A percentile compares a stretch with the other conserved stretches of the same genome.
phyloP scores from a whole-genome alignment of 1,284 basidiomycete genomes.

The Naganishia albida region DNA sequence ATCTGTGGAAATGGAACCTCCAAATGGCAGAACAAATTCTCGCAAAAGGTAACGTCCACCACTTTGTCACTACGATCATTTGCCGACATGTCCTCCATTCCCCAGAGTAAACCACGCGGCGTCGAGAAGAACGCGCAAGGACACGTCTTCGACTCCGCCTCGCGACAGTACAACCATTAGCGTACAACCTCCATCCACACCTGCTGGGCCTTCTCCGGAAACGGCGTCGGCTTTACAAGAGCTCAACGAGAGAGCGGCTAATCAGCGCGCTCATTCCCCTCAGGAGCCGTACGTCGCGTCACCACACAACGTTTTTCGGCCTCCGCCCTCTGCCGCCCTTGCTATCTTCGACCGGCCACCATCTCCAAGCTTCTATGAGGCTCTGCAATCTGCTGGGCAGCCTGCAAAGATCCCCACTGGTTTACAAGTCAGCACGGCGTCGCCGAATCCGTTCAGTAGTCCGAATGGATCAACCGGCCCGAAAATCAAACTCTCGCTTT shows the following conservation, averaged over 20 bases:
- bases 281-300: conserved; percentile 27
- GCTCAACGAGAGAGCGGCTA: conserved; percentile 2
- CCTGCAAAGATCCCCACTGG: not conserved
- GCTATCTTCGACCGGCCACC: conserved; percentile 34
- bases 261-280: conserved; percentile 10
- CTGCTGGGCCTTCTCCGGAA: not conserved
- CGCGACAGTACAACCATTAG: not conserved
- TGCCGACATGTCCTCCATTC: not conserved
- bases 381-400: conserved; percentile 7
- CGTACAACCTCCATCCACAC: conserved; percentile 13
- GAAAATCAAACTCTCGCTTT: conserved; percentile 22
- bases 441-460: conserved; percentile 17
- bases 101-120: not conserved
- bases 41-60: not conserved
- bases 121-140: not conserved
- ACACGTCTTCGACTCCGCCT: conserved; percentile 1
- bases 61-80: not conserved
- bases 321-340: conserved; percentile 34
- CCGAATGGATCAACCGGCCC: conserved; percentile 21
- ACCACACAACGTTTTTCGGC: conserved; percentile 32
- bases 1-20: conserved; percentile 4
- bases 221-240: conserved; percentile 1
- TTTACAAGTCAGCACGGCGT: conserved; percentile 1
- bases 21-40: not conserved
- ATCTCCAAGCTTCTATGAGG: conserved; percentile 32